Conservation (phyloP, 2,329 filamentous ascomycete genomes). For the Phaeosphaeriaceae sp. region DNA sequence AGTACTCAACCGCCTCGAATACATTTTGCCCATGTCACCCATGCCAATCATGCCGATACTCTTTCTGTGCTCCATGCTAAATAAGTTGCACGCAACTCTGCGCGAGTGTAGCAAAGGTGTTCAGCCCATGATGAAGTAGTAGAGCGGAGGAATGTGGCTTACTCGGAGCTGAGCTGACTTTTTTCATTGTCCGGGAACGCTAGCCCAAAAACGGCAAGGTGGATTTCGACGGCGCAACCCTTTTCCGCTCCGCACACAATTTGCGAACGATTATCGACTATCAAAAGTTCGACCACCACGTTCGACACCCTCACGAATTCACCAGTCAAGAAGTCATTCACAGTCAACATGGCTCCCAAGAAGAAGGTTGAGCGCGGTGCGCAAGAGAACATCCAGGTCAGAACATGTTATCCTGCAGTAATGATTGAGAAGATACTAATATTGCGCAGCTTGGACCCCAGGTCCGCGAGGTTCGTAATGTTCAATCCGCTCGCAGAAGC, state of each 20-base stretch:
- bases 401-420: neutral
- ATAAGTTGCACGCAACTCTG: conserved; percentile 37
- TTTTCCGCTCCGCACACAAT: conserved; percentile 8
- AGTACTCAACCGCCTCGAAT: conserved; percentile 82
- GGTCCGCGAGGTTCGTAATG: conserved; percentile 76
- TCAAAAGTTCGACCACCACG: conserved; percentile 27
- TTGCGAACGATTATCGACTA: conserved; percentile 17
- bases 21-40: conserved; percentile 99
- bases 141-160: conserved; percentile 14
- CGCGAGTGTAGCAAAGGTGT: conserved; percentile 28
- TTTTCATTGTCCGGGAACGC: too few species aligned
- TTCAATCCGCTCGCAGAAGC: conserved; percentile 10
- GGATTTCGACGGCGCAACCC: too few species aligned
- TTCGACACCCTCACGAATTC: conserved; percentile 32
- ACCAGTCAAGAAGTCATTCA: conserved; percentile 38
- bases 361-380: conserved; percentile 79
- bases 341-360: conserved; percentile 78
- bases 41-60: conserved; percentile 95
- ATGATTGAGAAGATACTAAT: conserved; percentile 14
- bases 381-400: conserved; percentile 82
- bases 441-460: conserved; percentile 84
- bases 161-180: conserved; percentile 9
- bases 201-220: too few species aligned
- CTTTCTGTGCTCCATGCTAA: conserved; percentile 65
- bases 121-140: conserved; percentile 37